Evolutionary conservation across 768 basidiomycete species (phyloP), one percentile per base, ranked within the genome.

Genomic region (Auricularia cornea): DNA sequence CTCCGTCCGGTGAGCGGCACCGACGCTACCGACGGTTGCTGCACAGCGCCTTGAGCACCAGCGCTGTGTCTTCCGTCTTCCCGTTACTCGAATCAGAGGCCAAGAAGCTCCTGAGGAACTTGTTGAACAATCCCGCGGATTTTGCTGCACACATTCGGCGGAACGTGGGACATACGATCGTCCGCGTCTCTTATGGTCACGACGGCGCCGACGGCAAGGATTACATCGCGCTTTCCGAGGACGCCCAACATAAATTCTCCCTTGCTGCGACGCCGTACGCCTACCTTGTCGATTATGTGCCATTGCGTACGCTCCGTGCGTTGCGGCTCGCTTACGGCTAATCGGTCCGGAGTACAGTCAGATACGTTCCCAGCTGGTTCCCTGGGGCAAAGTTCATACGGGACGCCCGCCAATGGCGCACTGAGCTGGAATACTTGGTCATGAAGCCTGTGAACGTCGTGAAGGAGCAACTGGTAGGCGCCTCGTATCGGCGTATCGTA

Each of bases 101-200:
- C 8, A 72, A 73, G 59, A 66, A 63, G 5, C 66, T 77, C 29
- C 70, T 80, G 41, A 67, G 68, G 14, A 69, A 68, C 16, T 69
- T 80, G n/a, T 57, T 77, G 12, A 70, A 73, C 3, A 66, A 67
- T 20, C 75, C 77, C 28, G 72, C 74, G 2, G 69, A 71, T 60
- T 69, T 76, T 23, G 62, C 72, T 18, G 70, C 70, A 11, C 75
- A 76, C 48, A 65, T 80, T 32, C 71, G 71, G 44, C 73, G 51
- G 23, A 40, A 32, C 26, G 62, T 63, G 4, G 57, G 59, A 8
- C 28, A 31, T 23, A 32, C 56, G 26, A 40, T 32, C 56, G 56
- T 28, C 26, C 20, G 33, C n/a, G 44, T 0, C 38, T 32, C 52
- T 40, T 62, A 4, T 38, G 52, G 62, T 41, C 51, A 63, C 38